Conservation (phyloP, 1,139 yeast genomes). For the Petasospora rhodanensis region DNA sequence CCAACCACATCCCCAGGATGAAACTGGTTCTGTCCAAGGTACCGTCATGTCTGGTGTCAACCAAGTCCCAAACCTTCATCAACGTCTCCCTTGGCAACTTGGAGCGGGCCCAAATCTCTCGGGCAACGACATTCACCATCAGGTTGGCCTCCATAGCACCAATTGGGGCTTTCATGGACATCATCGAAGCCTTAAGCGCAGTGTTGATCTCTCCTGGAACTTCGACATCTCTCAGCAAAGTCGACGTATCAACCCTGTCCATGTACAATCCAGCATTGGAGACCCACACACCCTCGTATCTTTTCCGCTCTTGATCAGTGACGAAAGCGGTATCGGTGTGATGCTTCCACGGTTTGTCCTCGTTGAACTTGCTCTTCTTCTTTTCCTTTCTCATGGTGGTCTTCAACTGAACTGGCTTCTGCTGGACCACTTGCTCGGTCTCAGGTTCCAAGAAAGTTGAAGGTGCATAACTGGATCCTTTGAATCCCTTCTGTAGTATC, state of each 20-base stretch:
- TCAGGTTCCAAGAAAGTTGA: conserved; percentile 8
- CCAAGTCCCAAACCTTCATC: conserved; percentile 70
- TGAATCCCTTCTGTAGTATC: conserved; percentile 24
- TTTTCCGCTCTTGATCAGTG: conserved; percentile 69
- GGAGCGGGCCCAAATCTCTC: conserved; percentile 77
- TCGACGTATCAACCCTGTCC: conserved; percentile 32
- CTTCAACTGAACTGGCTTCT: conserved; percentile 41
- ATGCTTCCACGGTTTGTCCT: conserved; percentile 94
- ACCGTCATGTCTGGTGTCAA: conserved; percentile 74
- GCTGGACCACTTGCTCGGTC: no score
- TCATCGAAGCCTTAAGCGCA: conserved; percentile 22
- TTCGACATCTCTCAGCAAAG: conserved; percentile 34
- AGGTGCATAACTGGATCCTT: conserved; percentile 9
- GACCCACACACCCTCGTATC: conserved; percentile 94
- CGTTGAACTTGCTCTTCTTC: conserved; percentile 59
- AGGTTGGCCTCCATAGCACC: conserved; percentile 35
- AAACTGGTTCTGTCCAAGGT: conserved; percentile 77
- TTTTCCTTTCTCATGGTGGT: conserved; percentile 68
- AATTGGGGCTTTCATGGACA: conserved; percentile 27
- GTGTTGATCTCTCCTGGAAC: conserved; percentile 19
- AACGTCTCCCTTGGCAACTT: conserved; percentile 61
- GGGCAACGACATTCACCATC: conserved; percentile 50
- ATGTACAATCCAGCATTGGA: conserved; percentile 71
- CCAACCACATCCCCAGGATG: conserved; percentile 92
- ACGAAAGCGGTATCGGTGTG: conserved; percentile 60